These are phyloP conservation scores for Hansenula sp. DNA, from an alignment of 1,139 yeast genomes.

Conservation along the genomic window DNA sequence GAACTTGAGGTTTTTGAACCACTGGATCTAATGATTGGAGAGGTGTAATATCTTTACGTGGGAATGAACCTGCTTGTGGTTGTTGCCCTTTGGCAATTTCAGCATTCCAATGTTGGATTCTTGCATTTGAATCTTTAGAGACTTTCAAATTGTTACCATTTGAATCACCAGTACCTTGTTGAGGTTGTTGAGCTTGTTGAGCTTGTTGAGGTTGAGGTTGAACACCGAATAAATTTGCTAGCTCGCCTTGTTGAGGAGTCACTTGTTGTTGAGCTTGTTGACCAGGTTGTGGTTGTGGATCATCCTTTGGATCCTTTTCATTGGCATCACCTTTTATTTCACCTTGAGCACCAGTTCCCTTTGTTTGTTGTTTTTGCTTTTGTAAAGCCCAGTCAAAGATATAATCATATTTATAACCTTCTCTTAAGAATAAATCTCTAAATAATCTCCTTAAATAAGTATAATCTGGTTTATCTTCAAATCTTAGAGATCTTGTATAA, in stretches of 20 bases:
- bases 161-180: conserved; percentile 11
- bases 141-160: conserved; percentile 12
- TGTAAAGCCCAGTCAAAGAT: conserved; percentile 96
- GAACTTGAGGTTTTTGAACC: conserved; percentile 18
- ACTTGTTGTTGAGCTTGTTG: conserved; percentile 5
- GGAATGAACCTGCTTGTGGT: conserved; percentile 19
- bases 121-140: conserved; percentile 10
- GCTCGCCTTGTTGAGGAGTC: conserved; percentile 9
- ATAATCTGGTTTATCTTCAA: conserved; percentile 96
- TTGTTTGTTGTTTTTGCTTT: conserved; percentile 60
- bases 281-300: neutral
- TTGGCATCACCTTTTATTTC: conserved; percentile 8
- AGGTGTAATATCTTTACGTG: too few relatives aligned
- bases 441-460: conserved; percentile 83
- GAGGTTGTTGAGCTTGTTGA: conserved; percentile 22
- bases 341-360: conserved; percentile 24
- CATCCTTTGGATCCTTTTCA: conserved; percentile 4
- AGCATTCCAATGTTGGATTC: conserved; percentile 25
- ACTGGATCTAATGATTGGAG: neutral
- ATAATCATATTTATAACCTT: conserved; percentile 90
- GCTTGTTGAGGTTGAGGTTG: conserved; percentile 6
- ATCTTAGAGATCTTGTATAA: conserved; percentile 85
- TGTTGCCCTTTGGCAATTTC: conserved; percentile 17
- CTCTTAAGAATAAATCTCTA: conserved; percentile 84
- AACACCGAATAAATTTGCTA: too few relatives aligned